Evolutionary conservation across 2,329 filamentous ascomycete genomes (phyloP).

Genomic region (Colletotrichum tanaceti): DNA sequence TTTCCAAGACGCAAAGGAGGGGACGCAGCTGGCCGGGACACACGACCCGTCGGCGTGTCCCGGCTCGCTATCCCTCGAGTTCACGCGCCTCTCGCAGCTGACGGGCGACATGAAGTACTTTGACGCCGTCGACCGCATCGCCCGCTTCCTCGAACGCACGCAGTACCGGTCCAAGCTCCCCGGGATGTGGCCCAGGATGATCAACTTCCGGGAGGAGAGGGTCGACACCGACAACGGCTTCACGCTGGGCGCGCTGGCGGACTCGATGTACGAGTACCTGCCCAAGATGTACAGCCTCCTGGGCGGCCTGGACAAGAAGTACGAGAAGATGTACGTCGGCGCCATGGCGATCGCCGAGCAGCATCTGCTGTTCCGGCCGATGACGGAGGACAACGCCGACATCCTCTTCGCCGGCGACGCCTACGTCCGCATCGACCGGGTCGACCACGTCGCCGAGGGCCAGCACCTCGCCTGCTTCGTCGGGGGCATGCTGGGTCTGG

Average conservation of each 20-base stretch:
- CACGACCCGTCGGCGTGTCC: conserved; percentile 58
- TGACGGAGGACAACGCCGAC: conserved; percentile 70
- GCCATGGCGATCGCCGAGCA: conserved; percentile 66
- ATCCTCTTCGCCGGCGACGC: conserved; percentile 65
- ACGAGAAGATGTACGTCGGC: conserved; percentile 66
- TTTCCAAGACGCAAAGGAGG: conserved; percentile 32
- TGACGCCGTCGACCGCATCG: conserved; percentile 76
- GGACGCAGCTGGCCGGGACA: conserved; percentile 19
- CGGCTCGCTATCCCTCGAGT: conserved; percentile 77
- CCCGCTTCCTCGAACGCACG: conserved; percentile 71
- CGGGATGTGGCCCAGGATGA: conserved; percentile 76
- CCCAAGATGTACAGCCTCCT: conserved; percentile 66
- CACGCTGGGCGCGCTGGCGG: conserved; percentile 53
- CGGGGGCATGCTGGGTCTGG: conserved; percentile 63
- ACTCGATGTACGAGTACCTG: conserved; percentile 57
- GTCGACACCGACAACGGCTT: conserved; percentile 47
- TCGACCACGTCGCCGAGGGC: conserved; percentile 47
- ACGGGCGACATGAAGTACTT: conserved; percentile 80
- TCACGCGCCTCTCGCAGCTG: conserved; percentile 78
- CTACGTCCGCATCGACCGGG: conserved; percentile 40
- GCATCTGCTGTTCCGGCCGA: conserved; percentile 71
- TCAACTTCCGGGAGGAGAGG: conserved; percentile 67
- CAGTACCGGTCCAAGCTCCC: conserved; percentile 76
- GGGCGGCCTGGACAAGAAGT: conserved; percentile 65
- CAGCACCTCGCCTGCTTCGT: conserved; percentile 64